A percentile compares a stretch with the other conserved stretches of the same genome.
Conservation (phyloP, 352 stramenopile species). For the Phytophthora constricta region DNA sequence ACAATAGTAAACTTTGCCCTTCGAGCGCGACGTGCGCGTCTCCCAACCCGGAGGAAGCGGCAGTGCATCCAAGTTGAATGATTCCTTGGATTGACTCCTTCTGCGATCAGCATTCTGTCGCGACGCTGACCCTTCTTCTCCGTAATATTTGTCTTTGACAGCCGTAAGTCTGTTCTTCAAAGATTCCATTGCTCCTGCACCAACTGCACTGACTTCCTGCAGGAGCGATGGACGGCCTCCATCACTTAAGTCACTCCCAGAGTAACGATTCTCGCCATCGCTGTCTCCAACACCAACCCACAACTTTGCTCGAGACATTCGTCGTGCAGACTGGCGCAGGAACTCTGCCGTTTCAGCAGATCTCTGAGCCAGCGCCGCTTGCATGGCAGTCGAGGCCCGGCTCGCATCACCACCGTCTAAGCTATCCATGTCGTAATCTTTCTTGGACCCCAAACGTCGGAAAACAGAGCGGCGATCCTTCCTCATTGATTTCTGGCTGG, state of each 20-base stretch:
- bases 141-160: conserved; percentile 88
- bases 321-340: conserved; percentile 71
- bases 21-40: conserved; percentile 79
- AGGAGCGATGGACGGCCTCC: conserved; percentile 65
- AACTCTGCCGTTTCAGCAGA: conserved; percentile 83
- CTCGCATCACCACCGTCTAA: conserved; percentile 52
- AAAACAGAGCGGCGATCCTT: conserved; percentile 70
- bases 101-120: conserved; percentile 18
- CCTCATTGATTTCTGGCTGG: conserved; percentile 44
- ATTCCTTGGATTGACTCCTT: conserved; percentile 43
- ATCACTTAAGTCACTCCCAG: conserved; percentile 54
- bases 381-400: conserved; percentile 56
- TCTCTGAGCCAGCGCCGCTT: conserved; percentile 68
- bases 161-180: conserved; percentile 74
- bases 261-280: conserved; percentile 56
- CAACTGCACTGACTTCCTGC: conserved; percentile 63
- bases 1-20: conserved; percentile 88
- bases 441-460: conserved; percentile 80
- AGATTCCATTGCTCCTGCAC: conserved; percentile 70
- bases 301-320: conserved; percentile 66
- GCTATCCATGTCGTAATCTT: conserved; percentile 49
- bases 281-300: conserved; percentile 57
- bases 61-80: conserved; percentile 76
- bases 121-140: conserved; percentile 39
- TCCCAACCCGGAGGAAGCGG: conserved; percentile 82